Base-by-base conservation (phyloP, 805 yeast species). In the Pichia deserticola region DNA sequence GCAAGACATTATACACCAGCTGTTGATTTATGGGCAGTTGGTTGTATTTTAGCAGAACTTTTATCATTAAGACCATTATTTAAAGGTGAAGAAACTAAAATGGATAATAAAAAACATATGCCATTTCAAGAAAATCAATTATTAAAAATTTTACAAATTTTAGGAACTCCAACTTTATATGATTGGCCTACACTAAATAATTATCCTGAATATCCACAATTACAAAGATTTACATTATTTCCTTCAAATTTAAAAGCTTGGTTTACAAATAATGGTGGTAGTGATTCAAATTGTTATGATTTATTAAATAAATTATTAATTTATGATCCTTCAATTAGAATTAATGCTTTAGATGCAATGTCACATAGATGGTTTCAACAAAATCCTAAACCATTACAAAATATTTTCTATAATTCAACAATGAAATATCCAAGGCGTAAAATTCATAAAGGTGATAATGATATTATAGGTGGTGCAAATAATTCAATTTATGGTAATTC, bases 51-150 rank as follows among this genome's bases (percentile, higher is more conserved):
- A 57, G 98, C 97, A 0, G 99, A 93, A 63, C 69, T 93, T 46
- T 71, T 93, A 12, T 87, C 96, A 1, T 68, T 93, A 34, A 71
- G 96, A 58, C 99, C 99, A 0, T 83, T 93, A 9, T 93, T 93
- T 70, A 93, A 93, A 65, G 99, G 99, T 48, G 99, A 93, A 67
- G 99, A 93, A 62, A 93, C 96, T 12, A 92, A 92, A 59, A 86
- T 92, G 77, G 98, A 90, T 64, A 86, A 86, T 57, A 92, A 89
- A 61, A 90, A 92, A 61, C 84, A 82, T 49, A 90, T 92, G 5
- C 97, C 98, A 3, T 93, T 93, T 66, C 99, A 93, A 66, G 82
- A 85, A 51, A 90, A 87, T 62, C 99, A 93, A 69, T 76, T 92
- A 62, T 85, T 86, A 59, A 89, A 89, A 63, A 90, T 93, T 28